These are phyloP conservation scores for Colletotrichum liriopes DNA, from an alignment of 2,329 filamentous ascomycete species.

Conservation along the genomic window DNA sequence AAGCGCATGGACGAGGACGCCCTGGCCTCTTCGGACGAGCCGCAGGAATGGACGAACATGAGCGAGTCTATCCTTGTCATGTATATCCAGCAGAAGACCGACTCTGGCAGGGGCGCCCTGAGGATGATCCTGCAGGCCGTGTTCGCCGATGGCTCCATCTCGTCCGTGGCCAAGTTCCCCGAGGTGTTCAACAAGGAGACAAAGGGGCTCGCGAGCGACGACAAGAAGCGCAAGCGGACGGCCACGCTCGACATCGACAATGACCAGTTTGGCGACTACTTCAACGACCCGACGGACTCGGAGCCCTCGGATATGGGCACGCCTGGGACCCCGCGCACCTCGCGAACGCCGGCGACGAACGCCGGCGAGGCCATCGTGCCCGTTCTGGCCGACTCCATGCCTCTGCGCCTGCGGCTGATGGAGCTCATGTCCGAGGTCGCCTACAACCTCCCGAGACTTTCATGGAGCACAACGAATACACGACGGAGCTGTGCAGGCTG, in stretches of 20 bases:
- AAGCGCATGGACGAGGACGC: conserved; percentile 62
- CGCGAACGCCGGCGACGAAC: conserved; percentile 39
- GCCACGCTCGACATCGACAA: conserved; percentile 71
- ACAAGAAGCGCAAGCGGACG: conserved; percentile 66
- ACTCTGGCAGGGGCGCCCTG: conserved; percentile 61
- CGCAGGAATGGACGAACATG: conserved; percentile 44
- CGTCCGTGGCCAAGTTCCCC: conserved; percentile 69
- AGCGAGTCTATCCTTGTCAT: conserved; percentile 71
- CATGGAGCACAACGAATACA: conserved; percentile 67
- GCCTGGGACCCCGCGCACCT: conserved; percentile 53
- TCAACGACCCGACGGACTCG: conserved; percentile 58
- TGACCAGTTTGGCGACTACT: conserved; percentile 73
- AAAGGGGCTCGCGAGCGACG: conserved; percentile 57
- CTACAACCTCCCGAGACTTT: conserved; percentile 61
- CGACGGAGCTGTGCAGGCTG: conserved; percentile 70
- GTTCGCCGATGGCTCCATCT: conserved; percentile 74
- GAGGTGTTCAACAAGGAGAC: conserved; percentile 80
- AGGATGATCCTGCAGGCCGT: conserved; percentile 76
- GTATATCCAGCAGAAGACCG: conserved; percentile 67
- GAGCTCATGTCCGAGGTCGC: conserved; percentile 66
- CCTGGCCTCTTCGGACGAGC: conserved; percentile 40
- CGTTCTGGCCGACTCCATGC: conserved; percentile 68
- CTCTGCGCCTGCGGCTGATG: conserved; percentile 75
- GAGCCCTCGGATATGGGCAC: conserved; percentile 64
- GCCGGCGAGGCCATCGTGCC: conserved; percentile 54